These are phyloP conservation scores for Cystoderma amianthinum DNA, from an alignment of 768 basidiomycete genomes.

Conservation along the genomic window DNA sequence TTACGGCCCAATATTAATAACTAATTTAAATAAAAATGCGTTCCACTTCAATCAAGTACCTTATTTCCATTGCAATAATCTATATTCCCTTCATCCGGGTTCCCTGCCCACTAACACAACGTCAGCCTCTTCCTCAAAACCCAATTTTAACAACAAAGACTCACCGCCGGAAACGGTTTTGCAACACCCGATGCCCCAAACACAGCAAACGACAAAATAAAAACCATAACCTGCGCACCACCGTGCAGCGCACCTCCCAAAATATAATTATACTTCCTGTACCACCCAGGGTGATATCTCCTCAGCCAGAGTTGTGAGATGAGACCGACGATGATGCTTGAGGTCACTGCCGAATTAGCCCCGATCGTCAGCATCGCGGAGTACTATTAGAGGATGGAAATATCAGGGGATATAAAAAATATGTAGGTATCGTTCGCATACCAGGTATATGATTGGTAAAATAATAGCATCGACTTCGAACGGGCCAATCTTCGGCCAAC, in stretches of 20 bases:
- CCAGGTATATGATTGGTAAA: slow-evolving; percentile 52
- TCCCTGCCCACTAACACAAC: slow-evolving; percentile 42
- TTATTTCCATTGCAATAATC: slow-evolving; percentile 59
- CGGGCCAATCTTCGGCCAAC: slow-evolving; percentile 48
- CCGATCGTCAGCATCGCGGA: slow-evolving; percentile 42
- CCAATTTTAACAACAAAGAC: slow-evolving; percentile 7
- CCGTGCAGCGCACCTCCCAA: slow-evolving; percentile 62
- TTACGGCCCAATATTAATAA: no score
- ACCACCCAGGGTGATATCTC: slow-evolving; percentile 56
- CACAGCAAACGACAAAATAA: slow-evolving; percentile 58
- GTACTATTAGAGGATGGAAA: slow-evolving; percentile 15
- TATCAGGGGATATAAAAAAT: not conserved
- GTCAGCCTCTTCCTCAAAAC: not conserved
- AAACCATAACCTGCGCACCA: slow-evolving; percentile 59
- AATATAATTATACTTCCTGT: slow-evolving; percentile 60
- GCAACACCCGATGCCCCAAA: slow-evolving; percentile 49
- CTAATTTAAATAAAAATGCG: no score
- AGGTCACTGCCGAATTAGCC: slow-evolving; percentile 43
- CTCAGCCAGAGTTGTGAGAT: slow-evolving; percentile 57
- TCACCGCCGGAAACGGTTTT: slow-evolving; percentile 41
- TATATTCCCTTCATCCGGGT: slow-evolving; percentile 43
- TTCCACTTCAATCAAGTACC: slow-evolving; percentile 35
- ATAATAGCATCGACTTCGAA: slow-evolving; percentile 42
- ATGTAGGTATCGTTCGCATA: slow-evolving; percentile 9
- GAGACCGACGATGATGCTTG: slow-evolving; percentile 44